Conservation (phyloP, 129 eudicot genomes). For the Lonicera japonica region DNA sequence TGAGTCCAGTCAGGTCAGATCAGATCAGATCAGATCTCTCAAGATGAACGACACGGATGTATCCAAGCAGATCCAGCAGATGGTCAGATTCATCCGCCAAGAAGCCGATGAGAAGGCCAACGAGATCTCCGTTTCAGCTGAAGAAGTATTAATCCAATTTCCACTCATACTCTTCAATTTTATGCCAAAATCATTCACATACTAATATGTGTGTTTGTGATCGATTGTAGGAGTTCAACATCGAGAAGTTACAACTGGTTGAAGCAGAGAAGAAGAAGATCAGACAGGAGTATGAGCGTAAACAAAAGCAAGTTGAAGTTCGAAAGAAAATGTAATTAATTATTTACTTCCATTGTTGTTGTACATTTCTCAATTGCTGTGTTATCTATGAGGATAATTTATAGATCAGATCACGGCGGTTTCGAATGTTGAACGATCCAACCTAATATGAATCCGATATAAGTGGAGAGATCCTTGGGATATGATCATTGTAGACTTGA, state of each 20-base stretch:
- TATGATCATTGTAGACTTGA: no score
- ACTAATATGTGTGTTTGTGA: not conserved
- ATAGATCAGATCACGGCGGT: no score
- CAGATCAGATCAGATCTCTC: not conserved
- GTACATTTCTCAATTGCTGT: not conserved
- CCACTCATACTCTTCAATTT: not conserved
- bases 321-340: constrained; percentile 72
- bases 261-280: constrained; percentile 99
- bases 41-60: constrained; percentile 78
- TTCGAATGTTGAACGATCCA: no score
- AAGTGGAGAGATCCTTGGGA: no score
- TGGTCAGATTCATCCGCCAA: constrained; percentile 92
- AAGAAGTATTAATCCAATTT: constrained; percentile 47
- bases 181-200: not conserved
- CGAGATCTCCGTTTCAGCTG: constrained; percentile 97
- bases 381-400: no score
- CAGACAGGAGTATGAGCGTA: constrained; percentile 92
- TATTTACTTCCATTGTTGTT: not conserved
- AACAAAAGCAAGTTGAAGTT: constrained; percentile 83
- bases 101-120: constrained; percentile 98
- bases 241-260: constrained; percentile 85
- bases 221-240: constrained; percentile 58
- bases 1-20: no score
- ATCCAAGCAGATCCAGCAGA: constrained; percentile 95
- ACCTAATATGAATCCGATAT: no score